Evolutionary conservation across 2,329 filamentous ascomycete genomes (phyloP).

Genomic region (Neonectria coccinea): DNA sequence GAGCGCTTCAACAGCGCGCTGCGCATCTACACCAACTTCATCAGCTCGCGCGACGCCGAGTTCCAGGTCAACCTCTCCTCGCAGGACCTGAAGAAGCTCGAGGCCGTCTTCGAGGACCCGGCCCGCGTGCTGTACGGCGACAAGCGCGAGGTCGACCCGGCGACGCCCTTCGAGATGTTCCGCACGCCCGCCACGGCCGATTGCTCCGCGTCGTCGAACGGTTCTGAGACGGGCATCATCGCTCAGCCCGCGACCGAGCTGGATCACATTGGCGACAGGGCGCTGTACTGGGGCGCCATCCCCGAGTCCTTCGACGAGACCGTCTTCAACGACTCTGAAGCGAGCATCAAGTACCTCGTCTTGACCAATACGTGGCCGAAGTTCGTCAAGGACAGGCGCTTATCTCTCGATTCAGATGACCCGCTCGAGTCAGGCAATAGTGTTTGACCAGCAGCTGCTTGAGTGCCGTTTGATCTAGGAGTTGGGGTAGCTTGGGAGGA

Average conservation of each 20-base stretch:
- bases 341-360: slow-evolving; percentile 74
- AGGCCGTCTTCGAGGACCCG: slow-evolving; percentile 67
- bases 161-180: slow-evolving; percentile 57
- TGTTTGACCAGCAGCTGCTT: not conserved
- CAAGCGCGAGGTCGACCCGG: slow-evolving; percentile 54
- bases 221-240: slow-evolving; percentile 43
- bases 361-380: slow-evolving; percentile 78
- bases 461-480: not conserved
- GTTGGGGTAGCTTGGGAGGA: not conserved
- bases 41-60: slow-evolving; percentile 59
- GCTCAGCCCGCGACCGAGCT: slow-evolving; percentile 27
- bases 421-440: slow-evolving; percentile 37
- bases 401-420: slow-evolving; percentile 48
- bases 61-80: slow-evolving; percentile 76
- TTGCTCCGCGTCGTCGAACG: slow-evolving; percentile 33
- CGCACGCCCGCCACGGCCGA: slow-evolving; percentile 40
- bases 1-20: slow-evolving; percentile 69
- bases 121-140: slow-evolving; percentile 60
- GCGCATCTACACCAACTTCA: slow-evolving; percentile 52
- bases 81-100: slow-evolving; percentile 64
- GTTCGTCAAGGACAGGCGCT: slow-evolving; percentile 60
- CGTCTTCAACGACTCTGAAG: slow-evolving; percentile 71
- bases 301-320: slow-evolving; percentile 62
- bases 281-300: slow-evolving; percentile 59
- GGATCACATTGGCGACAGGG: slow-evolving; percentile 40